Evolutionary conservation across 345 rosid species (phyloP).

Genomic region (Toxicodendron radicans): DNA sequence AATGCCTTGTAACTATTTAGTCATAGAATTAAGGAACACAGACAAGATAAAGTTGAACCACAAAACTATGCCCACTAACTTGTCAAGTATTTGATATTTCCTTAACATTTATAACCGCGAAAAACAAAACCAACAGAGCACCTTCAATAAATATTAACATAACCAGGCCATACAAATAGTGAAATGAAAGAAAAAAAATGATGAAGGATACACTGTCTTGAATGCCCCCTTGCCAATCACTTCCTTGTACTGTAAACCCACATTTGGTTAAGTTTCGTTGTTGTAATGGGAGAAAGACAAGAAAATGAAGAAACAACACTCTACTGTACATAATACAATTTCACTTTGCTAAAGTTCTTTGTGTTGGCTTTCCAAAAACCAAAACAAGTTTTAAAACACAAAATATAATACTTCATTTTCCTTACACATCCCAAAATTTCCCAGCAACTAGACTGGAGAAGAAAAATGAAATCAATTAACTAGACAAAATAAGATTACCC

Average conservation of each 20-base stretch:
- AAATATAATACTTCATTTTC: conserved; percentile 6
- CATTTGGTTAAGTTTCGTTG: conserved; percentile 5
- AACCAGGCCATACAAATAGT: background rate
- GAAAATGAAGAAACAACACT: background rate
- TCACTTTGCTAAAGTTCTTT: background rate
- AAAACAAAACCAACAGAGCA: background rate
- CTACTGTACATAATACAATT: background rate
- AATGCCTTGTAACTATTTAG: conserved; percentile 80
- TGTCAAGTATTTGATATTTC: background rate
- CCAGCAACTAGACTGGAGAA: conserved; percentile 13
- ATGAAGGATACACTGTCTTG: conserved; percentile 74
- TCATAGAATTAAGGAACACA: conserved; percentile 30
- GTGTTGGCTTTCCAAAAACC: background rate
- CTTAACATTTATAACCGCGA: background rate
- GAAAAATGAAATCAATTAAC: background rate
- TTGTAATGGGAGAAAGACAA: background rate
- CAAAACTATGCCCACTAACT: background rate
- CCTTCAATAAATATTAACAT: background rate
- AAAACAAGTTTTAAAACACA: background rate
- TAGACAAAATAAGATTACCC: conserved; percentile 35
- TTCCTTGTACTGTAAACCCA: conserved; percentile 61
- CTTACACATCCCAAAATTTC: conserved; percentile 3
- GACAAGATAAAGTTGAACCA: conserved; percentile 14
- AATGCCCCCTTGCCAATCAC: conserved; percentile 76
- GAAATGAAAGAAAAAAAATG: background rate